phyloP scores from a whole-genome alignment of 805 yeast species.

The Hanseniaspora lachancei region DNA sequence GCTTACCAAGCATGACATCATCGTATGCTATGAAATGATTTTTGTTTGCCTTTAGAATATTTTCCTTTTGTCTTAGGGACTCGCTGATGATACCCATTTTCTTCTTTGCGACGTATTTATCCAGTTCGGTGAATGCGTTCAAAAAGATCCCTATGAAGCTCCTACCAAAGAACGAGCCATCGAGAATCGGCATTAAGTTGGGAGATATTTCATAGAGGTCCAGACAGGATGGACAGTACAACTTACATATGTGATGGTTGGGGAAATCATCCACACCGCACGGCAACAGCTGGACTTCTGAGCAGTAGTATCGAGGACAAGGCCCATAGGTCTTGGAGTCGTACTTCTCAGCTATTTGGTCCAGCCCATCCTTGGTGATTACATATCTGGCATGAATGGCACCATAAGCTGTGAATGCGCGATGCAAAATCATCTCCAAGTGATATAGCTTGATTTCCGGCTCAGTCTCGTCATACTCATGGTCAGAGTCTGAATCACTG shows the following conservation, averaged over 20 bases:
- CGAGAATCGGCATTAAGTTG: conserved; percentile 74
- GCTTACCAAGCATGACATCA: conserved; percentile 5
- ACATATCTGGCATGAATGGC: conserved; percentile 87
- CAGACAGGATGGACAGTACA: conserved; percentile 88
- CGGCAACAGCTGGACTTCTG: conserved; percentile 80
- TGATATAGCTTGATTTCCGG: conserved; percentile 26
- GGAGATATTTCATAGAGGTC: conserved; percentile 82
- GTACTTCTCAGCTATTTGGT: conserved; percentile 86
- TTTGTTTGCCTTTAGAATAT: not conserved
- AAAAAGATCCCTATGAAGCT: conserved; percentile 87
- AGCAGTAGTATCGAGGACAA: conserved; percentile 83
- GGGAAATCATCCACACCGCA: conserved; percentile 84
- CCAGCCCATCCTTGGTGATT: conserved; percentile 75
- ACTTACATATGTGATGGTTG: conserved; percentile 80
- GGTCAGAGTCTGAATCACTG: not conserved
- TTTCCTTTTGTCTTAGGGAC: conserved; percentile 3
- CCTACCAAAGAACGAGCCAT: conserved; percentile 95
- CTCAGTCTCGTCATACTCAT: conserved; percentile 20
- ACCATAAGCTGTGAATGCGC: conserved; percentile 88
- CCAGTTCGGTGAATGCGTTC: conserved; percentile 83
- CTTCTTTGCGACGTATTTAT: conserved; percentile 54
- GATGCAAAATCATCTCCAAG: conserved; percentile 56
- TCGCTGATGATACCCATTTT: conserved; percentile 24
- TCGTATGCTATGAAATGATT: conserved; percentile 6
- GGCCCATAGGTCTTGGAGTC: conserved; percentile 80